phyloP scores from a whole-genome alignment of 768 basidiomycete genomes.

The Naematelia aurantialba region DNA sequence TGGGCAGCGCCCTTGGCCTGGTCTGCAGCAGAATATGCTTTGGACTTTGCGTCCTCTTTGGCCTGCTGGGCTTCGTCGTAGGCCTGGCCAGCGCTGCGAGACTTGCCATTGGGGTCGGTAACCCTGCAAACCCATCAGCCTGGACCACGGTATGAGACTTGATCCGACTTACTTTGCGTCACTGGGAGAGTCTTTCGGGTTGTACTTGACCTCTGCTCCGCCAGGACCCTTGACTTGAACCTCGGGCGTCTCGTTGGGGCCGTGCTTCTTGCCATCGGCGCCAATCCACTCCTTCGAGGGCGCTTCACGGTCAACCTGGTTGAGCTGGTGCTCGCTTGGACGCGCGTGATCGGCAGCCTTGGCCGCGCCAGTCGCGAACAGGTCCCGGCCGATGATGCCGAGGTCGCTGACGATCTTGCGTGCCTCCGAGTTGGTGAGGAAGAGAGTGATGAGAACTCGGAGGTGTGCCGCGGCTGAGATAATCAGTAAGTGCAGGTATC shows the following conservation, averaged over 20 bases:
- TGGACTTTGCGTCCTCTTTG: constrained; percentile 39
- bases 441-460: constrained; percentile 76
- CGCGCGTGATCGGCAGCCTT: constrained; percentile 68
- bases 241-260: constrained; percentile 56
- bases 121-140: constrained; percentile 21
- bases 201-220: constrained; percentile 54
- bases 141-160: neutral
- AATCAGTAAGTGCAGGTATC: neutral
- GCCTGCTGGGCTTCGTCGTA: constrained; percentile 45
- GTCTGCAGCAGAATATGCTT: constrained; percentile 33
- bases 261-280: constrained; percentile 51
- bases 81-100: constrained; percentile 44
- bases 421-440: constrained; percentile 86
- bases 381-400: constrained; percentile 60
- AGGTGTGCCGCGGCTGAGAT: constrained; percentile 73
- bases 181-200: constrained; percentile 57
- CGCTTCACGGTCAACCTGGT: constrained; percentile 66
- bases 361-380: constrained; percentile 68
- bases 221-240: constrained; percentile 56
- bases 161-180: constrained; percentile 42
- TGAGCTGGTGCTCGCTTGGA: constrained; percentile 63
- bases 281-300: constrained; percentile 66
- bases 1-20: constrained; percentile 37
- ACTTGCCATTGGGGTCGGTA: constrained; percentile 50
- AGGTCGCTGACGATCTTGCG: constrained; percentile 68